Evolutionary conservation across 2,329 filamentous ascomycete species (phyloP).

Genomic region (Hypomyces rosellus): DNA sequence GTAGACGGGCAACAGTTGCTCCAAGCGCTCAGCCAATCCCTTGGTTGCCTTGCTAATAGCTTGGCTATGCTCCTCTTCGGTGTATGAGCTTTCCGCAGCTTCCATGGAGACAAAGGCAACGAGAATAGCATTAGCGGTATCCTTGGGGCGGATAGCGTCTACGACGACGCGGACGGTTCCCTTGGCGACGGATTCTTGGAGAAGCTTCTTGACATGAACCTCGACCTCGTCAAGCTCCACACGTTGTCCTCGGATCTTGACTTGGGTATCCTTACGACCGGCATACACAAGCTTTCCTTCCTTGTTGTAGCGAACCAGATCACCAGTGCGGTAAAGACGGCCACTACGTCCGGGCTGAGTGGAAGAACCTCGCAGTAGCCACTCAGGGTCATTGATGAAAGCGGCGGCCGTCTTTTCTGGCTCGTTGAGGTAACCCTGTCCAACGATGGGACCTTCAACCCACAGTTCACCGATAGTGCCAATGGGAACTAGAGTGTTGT

Average conservation of each 20-base stretch:
- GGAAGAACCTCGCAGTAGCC: slow-evolving; percentile 9
- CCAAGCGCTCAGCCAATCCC: no score
- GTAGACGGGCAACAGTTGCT: no score
- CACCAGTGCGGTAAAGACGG: slow-evolving; percentile 15
- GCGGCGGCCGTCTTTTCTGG: slow-evolving; percentile 23
- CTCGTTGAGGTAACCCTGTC: slow-evolving; percentile 42
- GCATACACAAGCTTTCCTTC: slow-evolving; percentile 13
- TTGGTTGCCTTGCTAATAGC: no score
- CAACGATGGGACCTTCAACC: slow-evolving; percentile 40
- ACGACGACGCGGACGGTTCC: no score
- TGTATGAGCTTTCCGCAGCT: no score
- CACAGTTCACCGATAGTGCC: slow-evolving; percentile 28
- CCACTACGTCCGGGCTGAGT: slow-evolving; percentile 10
- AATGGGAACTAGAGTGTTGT: slow-evolving; percentile 13
- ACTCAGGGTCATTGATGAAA: slow-evolving; percentile 21
- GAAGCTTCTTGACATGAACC: slow-evolving; percentile 10
- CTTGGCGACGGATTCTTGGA: no score
- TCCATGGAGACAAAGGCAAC: no score
- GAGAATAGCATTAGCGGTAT: no score
- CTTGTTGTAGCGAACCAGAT: slow-evolving; percentile 15
- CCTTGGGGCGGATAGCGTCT: no score
- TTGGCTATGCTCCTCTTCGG: no score
- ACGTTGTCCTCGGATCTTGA: slow-evolving; percentile 18
- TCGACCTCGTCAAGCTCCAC: slow-evolving; percentile 19
- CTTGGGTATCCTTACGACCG: slow-evolving; percentile 16